Evolutionary conservation across 495 filamentous ascomycete species (phyloP), one percentile per base, ranked within the genome.

Genomic region (Umbilicaria muhlenbergii): DNA sequence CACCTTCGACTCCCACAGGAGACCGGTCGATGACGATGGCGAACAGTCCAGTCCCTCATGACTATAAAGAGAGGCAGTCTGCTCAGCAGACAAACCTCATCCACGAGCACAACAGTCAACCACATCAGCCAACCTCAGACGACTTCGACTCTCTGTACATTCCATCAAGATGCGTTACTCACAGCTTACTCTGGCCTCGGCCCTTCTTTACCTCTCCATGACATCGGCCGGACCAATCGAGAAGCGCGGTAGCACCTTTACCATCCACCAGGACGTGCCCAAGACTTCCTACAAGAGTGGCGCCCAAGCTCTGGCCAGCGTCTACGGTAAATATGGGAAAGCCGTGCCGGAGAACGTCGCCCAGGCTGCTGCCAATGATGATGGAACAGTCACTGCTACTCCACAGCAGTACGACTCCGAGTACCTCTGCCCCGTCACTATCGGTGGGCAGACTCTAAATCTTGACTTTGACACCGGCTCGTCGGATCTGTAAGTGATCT

Each of bases 391-490:
- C 31, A 51, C 58, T 38, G 68, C 75, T 15, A 68, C 56, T 3
- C 81, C 83, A 0, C 63, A 74, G 53, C 35, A 53, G 11, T 58
- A 71, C 50, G 83, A 86, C 51, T 47, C 54, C 31, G 73, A 81
- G 57, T 88, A 83, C 49, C 55, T 86, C 47, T 71, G 69, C 19
- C 78, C 80, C 13, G 79, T 86, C 42, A 66, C 59, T 3, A 65
- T 86, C 46, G 83, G 83, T 45, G 61, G 62, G 11, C 73, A 76
- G 42, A 71, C 66, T 4, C 54, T 86, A 50, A 70, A 77, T 51
- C 52, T 87, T 44, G 77, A 85, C 55, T 70, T 86, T 51, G 83
- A 88, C 55, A 85, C 83, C 34, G 83, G 83, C 3, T 81, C 76
- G 34, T 73, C 78, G 36, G 83, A 88, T 62, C 71, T 88, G 68